Conservation (phyloP, 1,284 basidiomycete genomes). For the Ustilago lituana region DNA sequence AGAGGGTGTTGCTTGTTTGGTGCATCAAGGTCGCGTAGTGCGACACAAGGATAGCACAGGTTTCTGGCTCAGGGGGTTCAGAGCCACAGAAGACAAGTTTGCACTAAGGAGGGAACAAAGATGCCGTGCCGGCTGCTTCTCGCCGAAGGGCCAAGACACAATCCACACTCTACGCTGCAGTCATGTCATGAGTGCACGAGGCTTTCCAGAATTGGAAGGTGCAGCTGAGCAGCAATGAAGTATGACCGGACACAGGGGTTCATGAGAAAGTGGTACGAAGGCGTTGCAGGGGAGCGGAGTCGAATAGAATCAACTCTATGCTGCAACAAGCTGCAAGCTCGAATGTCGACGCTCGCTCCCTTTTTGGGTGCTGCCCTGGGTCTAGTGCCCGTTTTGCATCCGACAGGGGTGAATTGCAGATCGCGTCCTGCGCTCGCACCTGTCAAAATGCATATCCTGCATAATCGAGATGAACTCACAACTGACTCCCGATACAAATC, state of each 20-base stretch:
- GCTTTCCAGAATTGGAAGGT: too few species aligned
- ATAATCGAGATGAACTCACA: conserved; percentile 39
- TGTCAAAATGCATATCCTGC: conserved; percentile 24
- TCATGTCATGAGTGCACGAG: too few species aligned
- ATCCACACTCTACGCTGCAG: conserved; percentile 3
- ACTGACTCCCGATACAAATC: too few species aligned
- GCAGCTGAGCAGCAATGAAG: neutral
- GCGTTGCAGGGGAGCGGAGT: conserved; percentile 11
- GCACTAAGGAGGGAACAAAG: too few species aligned
- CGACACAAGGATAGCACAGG: too few species aligned
- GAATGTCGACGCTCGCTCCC: neutral
- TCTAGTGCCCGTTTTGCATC: conserved; percentile 1
- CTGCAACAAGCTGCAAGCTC: conserved; percentile 11
- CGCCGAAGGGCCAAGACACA: neutral
- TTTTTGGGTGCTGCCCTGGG: too few species aligned
- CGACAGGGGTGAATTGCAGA: conserved; percentile 20
- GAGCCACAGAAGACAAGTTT: too few species aligned
- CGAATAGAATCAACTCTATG: conserved; percentile 10
- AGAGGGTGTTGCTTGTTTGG: too few species aligned
- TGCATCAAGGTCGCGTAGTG: too few species aligned
- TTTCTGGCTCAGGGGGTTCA: too few species aligned
- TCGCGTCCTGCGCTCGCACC: neutral
- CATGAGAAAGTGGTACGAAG: conserved; percentile 10
- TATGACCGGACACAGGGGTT: conserved; percentile 12
- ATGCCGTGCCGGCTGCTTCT: neutral